Base-by-base conservation (phyloP, 495 filamentous ascomycete genomes). In the Podospora australis region DNA sequence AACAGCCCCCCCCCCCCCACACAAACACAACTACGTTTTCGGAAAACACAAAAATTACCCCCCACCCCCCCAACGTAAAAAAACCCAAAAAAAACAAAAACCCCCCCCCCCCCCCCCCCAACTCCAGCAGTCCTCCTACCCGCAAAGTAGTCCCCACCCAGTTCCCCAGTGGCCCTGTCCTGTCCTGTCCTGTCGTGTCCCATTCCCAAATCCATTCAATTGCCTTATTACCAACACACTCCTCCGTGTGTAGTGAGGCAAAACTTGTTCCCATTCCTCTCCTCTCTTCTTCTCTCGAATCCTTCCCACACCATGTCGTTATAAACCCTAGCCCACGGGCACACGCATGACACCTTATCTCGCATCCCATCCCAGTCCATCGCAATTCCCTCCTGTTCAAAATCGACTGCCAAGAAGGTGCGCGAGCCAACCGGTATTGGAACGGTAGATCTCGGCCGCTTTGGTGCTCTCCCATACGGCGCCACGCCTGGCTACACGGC, bases 381-480 rank as follows among this genome's bases (percentile, higher is more conserved):
- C 9, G 23, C 17, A n/a, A 17, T 39, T 36, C 22, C 7, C 25
- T 21, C 46, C 9, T 24, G 25, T 42, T 32, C 41, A n/a, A 25
- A 42, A 24, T 49, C 38, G 29, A 26, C 32, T 46, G 58, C 55
- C 58, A 62, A 62, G 59, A 52, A 34, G 32, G 25, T 42, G 26
- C 50, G 24, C 59, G 56, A 62, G 56, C 43, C 58, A 49, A 52
- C 50, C 54, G 50, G 50, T 52, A 54, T 56, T 51, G 30, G 39
- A 52, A 49, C 13, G 39, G 58, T 64, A 59, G 61, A 62, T 62
- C 58, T 59, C 53, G 49, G 30, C 59, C 53, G 34, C 41, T 59
- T 57, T 57, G 44, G 59, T 48, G 34, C 4, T 28, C 50, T 28
- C 52, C 49, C 44, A 44, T 43, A 60, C 46, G 24, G 48, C 60